phyloP scores from a whole-genome alignment of 2,329 filamentous ascomycete genomes.

The Exophiala calicioides region DNA sequence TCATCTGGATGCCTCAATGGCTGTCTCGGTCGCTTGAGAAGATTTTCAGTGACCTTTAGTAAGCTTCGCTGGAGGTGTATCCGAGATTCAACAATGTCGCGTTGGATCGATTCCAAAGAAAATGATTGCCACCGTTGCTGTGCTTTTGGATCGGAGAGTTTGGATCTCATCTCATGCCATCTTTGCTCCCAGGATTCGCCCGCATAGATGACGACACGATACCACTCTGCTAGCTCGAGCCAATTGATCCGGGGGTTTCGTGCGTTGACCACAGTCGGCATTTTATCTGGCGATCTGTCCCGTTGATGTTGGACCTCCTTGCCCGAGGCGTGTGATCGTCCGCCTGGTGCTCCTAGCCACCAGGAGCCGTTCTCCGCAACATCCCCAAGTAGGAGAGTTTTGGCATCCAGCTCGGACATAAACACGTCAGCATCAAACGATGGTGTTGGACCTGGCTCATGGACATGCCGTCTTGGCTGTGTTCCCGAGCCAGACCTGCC shows the following conservation, averaged over 20 bases:
- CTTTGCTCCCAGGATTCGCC: slow-evolving; percentile 66
- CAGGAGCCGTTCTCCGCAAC: slow-evolving; percentile 79
- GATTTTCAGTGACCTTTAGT: slow-evolving; percentile 74
- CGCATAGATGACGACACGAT: slow-evolving; percentile 67
- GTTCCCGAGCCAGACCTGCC: slow-evolving; percentile 33
- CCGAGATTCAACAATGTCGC: slow-evolving; percentile 62
- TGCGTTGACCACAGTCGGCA: slow-evolving; percentile 51
- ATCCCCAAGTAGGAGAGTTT: slow-evolving; percentile 71
- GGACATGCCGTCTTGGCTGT: slow-evolving; percentile 39
- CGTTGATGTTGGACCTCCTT: slow-evolving; percentile 36
- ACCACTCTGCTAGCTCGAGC: slow-evolving; percentile 72
- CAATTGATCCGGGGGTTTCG: slow-evolving; percentile 74
- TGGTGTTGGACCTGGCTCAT: slow-evolving; percentile 28
- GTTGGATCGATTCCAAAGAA: slow-evolving; percentile 39
- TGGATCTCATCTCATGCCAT: slow-evolving; percentile 55
- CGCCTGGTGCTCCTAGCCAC: slow-evolving; percentile 64
- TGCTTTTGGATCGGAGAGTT: slow-evolving; percentile 27
- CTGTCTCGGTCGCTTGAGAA: slow-evolving; percentile 77
- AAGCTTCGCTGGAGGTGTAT: slow-evolving; percentile 68
- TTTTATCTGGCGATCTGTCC: slow-evolving; percentile 36
- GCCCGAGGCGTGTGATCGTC: slow-evolving; percentile 41
- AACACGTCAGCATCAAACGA: slow-evolving; percentile 40
- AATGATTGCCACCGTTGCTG: slow-evolving; percentile 44
- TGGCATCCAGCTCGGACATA: slow-evolving; percentile 69
- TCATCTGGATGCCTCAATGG: slow-evolving; percentile 68